A percentile compares a stretch with the other conserved stretches of the same genome.
Evolutionary conservation across 2,329 filamentous ascomycete species (phyloP).

Genomic region (Spiromastix sp.): DNA sequence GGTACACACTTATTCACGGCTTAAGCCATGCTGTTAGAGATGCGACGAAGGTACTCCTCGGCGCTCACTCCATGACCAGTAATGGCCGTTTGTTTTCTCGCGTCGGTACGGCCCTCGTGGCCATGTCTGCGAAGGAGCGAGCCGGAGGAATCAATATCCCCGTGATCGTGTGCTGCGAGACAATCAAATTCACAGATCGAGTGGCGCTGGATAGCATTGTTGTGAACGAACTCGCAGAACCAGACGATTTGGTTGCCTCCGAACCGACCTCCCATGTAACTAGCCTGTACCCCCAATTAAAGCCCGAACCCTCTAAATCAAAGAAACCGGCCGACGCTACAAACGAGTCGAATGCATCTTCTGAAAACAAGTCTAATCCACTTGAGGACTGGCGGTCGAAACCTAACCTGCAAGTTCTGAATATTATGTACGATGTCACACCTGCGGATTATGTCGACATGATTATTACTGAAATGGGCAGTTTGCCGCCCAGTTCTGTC

Average conservation of each 20-base stretch:
- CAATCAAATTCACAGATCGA: conserved; percentile 85
- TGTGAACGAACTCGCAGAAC: conserved; percentile 79
- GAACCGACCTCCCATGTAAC: conserved; percentile 9
- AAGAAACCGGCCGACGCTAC: conserved; percentile 25
- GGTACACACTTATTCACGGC: conserved; percentile 72
- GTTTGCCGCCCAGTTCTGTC: conserved; percentile 74
- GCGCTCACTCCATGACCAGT: conserved; percentile 88
- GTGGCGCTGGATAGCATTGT: conserved; percentile 88
- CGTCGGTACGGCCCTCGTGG: conserved; percentile 76
- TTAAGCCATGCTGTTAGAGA: conserved; percentile 63
- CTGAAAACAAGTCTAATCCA: conserved; percentile 17
- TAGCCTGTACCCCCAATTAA: conserved; percentile 2
- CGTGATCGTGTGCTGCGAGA: conserved; percentile 85
- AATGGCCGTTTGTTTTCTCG: conserved; percentile 86
- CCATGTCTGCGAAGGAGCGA: conserved; percentile 64
- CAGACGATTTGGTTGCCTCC: conserved; percentile 50
- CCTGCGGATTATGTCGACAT: conserved; percentile 76
- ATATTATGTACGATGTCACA: conserved; percentile 87
- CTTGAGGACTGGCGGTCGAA: conserved; percentile 49
- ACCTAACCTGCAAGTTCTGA: conserved; percentile 51
- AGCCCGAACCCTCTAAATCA: conserved; percentile 12
- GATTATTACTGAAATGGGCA: conserved; percentile 85
- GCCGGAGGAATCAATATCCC: conserved; percentile 52
- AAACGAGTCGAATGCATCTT: conserved; percentile 14
- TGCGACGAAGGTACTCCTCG: conserved; percentile 66